Base-by-base conservation (phyloP, 2,329 filamentous ascomycete genomes). In the Pleomassaria siparia region DNA sequence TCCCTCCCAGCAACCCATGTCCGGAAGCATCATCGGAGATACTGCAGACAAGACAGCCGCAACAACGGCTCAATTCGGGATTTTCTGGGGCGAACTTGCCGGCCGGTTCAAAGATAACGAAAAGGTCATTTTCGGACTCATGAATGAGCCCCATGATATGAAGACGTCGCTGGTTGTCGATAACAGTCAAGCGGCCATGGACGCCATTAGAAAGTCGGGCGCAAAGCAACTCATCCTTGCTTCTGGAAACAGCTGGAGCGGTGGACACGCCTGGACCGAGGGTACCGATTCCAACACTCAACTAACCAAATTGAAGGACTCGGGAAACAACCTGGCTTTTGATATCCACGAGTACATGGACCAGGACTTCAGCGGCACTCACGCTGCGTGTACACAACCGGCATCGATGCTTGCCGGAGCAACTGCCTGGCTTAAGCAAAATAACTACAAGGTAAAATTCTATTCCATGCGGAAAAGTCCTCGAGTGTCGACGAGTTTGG, bases 331-430 rank as follows among this genome's bases (percentile, higher is more conserved):
- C 58, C 73, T 70, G 25, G 75, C 74, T 4, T 69, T 77, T 29
- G 75, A 78, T 50, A 74, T 77, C 50, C 75, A 78, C 58, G 74
- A 77, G 62, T 77, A 78, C 51, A 65, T 77, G 5, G 75, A 78
- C 51, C 53, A 61, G n/a, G 75, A 77, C 52, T 78, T 68, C 51
- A 74, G 71, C 43, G 76, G 76, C 10, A 43, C 52, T 0, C 74
- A 77, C 50, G 50, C 66, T 7, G 60, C 64, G 20, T 79, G 75
- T 55, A 64, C 66, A 26, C 65, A 69, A 37, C 67, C 67, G 6
- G 65, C 65, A 4, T 60, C 60, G 1, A 68, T 74, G 47, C 66
- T 78, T 22, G 69, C 63, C 2, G 64, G 55, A 4, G 54, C 77
- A 8, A 78, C 76, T 1, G 59, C 60, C 13, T 78, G 74, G 76